These are phyloP conservation scores for Pythium aquatile DNA, from an alignment of 352 stramenopile species.

Conservation along the genomic window DNA sequence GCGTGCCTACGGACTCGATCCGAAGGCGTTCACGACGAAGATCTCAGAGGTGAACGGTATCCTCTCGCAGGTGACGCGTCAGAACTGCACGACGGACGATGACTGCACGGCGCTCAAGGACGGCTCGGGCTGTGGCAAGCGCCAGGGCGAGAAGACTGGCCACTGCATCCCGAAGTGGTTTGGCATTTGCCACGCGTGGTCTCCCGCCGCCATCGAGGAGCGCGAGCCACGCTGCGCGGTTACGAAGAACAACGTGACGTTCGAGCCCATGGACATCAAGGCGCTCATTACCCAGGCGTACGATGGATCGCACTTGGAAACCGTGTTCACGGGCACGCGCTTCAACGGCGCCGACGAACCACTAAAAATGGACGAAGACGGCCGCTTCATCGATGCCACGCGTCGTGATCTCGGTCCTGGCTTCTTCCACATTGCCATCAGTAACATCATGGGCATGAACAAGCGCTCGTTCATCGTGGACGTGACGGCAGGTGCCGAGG, in stretches of 20 bases:
- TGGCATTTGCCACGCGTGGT: constrained; percentile 29
- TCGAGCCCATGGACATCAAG: constrained; percentile 31
- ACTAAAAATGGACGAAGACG: constrained; percentile 20
- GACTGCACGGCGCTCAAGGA: constrained; percentile 19
- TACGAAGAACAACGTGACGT: constrained; percentile 25
- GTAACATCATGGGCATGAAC: constrained; percentile 26
- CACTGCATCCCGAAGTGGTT: constrained; percentile 26
- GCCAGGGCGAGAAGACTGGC: constrained; percentile 11
- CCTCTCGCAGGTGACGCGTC: constrained; percentile 8
- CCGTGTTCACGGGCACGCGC: constrained; percentile 27
- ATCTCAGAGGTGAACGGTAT: constrained; percentile 19
- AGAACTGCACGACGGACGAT: constrained; percentile 3
- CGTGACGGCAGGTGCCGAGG: constrained; percentile 13
- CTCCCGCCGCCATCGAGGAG: constrained; percentile 25
- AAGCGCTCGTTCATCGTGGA: constrained; percentile 26
- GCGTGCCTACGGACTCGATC: constrained; percentile 16
- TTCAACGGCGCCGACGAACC: constrained; percentile 21
- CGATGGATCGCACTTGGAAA: constrained; percentile 23
- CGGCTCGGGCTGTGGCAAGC: constrained; percentile 17
- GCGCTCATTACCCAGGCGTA: constrained; percentile 27
- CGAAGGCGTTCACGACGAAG: constrained; percentile 13
- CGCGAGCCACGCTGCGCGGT: constrained; percentile 24
- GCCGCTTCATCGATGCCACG: constrained; percentile 19
- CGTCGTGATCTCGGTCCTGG: constrained; percentile 26
- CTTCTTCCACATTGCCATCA: constrained; percentile 25